A percentile compares a stretch with the other conserved stretches of the same genome.
phyloP scores from a whole-genome alignment of 306 rosid genomes.

The Trifolium subterraneum region DNA sequence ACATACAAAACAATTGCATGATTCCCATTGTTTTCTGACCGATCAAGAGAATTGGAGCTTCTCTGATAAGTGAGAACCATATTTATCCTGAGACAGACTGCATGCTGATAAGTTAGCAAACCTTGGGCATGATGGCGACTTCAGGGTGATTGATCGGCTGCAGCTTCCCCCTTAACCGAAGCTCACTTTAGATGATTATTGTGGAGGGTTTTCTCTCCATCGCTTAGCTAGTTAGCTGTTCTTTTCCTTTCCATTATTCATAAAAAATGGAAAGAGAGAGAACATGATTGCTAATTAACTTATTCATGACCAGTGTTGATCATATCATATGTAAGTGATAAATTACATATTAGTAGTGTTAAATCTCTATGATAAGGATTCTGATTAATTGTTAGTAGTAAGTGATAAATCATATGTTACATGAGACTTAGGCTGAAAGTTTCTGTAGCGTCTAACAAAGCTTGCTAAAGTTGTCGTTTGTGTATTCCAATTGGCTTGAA shows the following conservation, averaged over 20 bases:
- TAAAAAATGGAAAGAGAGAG: not conserved
- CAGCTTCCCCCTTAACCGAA: not conserved
- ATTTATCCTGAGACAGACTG: not conserved
- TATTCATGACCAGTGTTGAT: too few species aligned
- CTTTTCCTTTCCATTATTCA: not conserved
- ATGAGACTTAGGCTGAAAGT: not conserved
- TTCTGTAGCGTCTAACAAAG: not conserved
- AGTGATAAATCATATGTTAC: not conserved
- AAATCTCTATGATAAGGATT: not conserved
- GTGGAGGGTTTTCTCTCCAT: not conserved
- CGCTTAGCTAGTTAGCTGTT: not conserved
- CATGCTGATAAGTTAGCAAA: conserved; percentile 1
- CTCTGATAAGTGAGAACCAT: not conserved
- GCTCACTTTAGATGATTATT: not conserved
- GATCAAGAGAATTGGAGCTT: not conserved
- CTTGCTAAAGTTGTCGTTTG: not conserved
- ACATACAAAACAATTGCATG: too few species aligned
- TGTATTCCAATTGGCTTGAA: not conserved
- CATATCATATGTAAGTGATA: too few species aligned
- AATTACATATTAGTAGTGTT: too few species aligned
- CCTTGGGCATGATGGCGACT: not conserved
- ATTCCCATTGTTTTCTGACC: not conserved
- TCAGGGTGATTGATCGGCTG: not conserved
- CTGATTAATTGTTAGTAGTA: not conserved
- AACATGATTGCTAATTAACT: too few species aligned